Conservation (phyloP, 768 basidiomycete species). For the Podaxis pistillaris region DNA sequence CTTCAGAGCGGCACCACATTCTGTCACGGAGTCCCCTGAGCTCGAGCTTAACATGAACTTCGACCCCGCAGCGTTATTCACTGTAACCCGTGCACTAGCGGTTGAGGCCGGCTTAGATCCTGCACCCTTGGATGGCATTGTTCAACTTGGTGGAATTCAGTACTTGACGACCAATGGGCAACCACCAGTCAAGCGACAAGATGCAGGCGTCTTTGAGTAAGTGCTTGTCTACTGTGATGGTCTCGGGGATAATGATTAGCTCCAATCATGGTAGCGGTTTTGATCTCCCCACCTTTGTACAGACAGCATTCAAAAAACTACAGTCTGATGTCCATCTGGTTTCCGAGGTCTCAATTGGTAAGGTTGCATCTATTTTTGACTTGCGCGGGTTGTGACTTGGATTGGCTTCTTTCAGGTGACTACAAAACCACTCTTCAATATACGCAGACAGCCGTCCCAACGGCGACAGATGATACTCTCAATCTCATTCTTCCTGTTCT, state of each 20-base stretch:
- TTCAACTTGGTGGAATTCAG: slow-evolving; percentile 62
- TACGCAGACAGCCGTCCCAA: slow-evolving; percentile 53
- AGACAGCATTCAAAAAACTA: slow-evolving; percentile 64
- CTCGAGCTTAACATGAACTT: slow-evolving; percentile 66
- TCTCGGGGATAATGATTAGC: not conserved
- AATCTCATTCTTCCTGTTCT: slow-evolving; percentile 66
- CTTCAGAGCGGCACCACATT: slow-evolving; percentile 53
- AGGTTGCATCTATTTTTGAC: not conserved
- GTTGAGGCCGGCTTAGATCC: slow-evolving; percentile 60
- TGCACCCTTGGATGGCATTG: slow-evolving; percentile 63
- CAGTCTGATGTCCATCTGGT: slow-evolving; percentile 58
- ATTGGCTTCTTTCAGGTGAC: slow-evolving; percentile 41
- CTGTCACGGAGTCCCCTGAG: slow-evolving; percentile 53
- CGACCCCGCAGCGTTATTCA: slow-evolving; percentile 67
- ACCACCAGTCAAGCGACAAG: slow-evolving; percentile 31
- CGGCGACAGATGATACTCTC: slow-evolving; percentile 58
- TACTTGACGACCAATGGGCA: slow-evolving; percentile 45
- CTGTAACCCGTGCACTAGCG: slow-evolving; percentile 65
- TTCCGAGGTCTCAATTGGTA: slow-evolving; percentile 58
- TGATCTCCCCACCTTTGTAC: slow-evolving; percentile 58
- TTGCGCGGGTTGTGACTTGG: not conserved
- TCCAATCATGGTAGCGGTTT: slow-evolving; percentile 44
- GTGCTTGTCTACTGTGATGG: slow-evolving; percentile 16
- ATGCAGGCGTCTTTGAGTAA: slow-evolving; percentile 52
- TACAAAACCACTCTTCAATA: slow-evolving; percentile 65